phyloP scores from a whole-genome alignment of 495 filamentous ascomycete genomes.

The Apodospora peruviana region DNA sequence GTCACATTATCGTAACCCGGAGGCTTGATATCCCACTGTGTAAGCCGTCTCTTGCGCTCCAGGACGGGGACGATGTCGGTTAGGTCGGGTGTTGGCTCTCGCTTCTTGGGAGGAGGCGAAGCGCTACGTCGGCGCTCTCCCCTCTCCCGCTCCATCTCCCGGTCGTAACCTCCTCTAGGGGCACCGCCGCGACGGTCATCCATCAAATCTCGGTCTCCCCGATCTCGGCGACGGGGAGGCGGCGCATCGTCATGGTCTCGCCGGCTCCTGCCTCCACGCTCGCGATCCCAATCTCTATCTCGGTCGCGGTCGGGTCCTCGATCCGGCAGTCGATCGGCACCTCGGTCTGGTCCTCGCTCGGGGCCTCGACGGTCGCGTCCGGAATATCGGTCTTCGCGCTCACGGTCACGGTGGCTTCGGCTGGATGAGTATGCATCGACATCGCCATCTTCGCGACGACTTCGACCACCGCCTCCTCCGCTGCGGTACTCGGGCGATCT shows the following conservation, averaged over 20 bases:
- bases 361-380: constrained; percentile 46
- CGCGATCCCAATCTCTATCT: constrained; percentile 62
- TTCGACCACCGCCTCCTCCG: constrained; percentile 24
- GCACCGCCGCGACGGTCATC: constrained; percentile 40
- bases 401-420: constrained; percentile 82
- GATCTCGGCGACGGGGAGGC: constrained; percentile 34
- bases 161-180: constrained; percentile 30
- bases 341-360: constrained; percentile 2
- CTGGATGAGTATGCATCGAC: constrained; percentile 86
- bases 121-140: constrained; percentile 74
- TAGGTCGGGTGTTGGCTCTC: constrained; percentile 91
- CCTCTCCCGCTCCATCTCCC: constrained; percentile 48
- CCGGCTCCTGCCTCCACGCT: constrained; percentile 40
- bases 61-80: constrained; percentile 74
- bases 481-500: constrained; percentile 65
- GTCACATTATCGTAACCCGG: constrained; percentile 98
- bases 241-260: constrained; percentile 26
- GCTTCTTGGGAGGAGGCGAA: constrained; percentile 78
- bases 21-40: constrained; percentile 99
- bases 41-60: constrained; percentile 81
- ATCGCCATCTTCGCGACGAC: constrained; percentile 61
- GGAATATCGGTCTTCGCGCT: constrained; percentile 83
- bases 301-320: constrained; percentile 24
- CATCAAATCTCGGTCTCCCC: constrained; percentile 36
- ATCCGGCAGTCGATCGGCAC: constrained; percentile 58